These are phyloP conservation scores for Colletotrichum paranaense DNA, from an alignment of 2,329 filamentous ascomycete species.

Conservation along the genomic window DNA sequence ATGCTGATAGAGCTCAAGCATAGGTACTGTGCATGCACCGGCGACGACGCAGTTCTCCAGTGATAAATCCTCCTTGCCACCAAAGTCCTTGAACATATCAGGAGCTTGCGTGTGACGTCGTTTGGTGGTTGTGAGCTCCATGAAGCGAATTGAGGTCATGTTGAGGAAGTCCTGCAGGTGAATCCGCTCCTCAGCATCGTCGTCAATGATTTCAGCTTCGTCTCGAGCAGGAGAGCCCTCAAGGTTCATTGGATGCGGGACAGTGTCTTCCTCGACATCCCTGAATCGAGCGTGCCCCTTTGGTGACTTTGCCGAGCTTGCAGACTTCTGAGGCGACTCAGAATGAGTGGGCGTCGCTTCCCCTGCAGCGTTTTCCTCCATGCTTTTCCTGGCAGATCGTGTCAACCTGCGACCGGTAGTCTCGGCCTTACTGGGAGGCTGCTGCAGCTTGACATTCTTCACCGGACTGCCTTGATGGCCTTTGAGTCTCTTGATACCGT, in stretches of 20 bases:
- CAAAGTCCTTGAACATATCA: constrained; percentile 53
- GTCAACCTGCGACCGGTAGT: constrained; percentile 70
- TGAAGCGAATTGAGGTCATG: constrained; percentile 96
- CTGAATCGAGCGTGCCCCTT: constrained; percentile 66
- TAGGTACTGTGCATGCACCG: constrained; percentile 89
- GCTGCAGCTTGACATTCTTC: constrained; percentile 77
- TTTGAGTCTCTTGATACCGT: constrained; percentile 76
- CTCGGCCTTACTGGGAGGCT: constrained; percentile 75
- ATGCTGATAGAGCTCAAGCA: constrained; percentile 95
- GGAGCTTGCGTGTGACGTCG: constrained; percentile 84
- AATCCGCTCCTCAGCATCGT: constrained; percentile 72
- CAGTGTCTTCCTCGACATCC: constrained; percentile 60
- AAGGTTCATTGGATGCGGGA: constrained; percentile 54
- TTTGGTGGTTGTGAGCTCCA: constrained; percentile 98
- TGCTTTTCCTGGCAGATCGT: constrained; percentile 59
- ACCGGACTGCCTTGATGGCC: constrained; percentile 80
- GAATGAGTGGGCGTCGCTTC: constrained; percentile 54
- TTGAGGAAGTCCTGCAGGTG: constrained; percentile 93
- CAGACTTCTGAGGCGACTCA: constrained; percentile 60
- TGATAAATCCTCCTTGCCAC: constrained; percentile 63
- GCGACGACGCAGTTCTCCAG: constrained; percentile 87
- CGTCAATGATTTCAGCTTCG: constrained; percentile 55
- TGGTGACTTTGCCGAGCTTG: constrained; percentile 63
- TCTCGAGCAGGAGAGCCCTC: constrained; percentile 54
- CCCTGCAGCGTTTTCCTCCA: constrained; percentile 51